These are phyloP conservation scores for Kodamaea sp. DNA, from an alignment of 1,139 yeast species.

Conservation along the genomic window DNA sequence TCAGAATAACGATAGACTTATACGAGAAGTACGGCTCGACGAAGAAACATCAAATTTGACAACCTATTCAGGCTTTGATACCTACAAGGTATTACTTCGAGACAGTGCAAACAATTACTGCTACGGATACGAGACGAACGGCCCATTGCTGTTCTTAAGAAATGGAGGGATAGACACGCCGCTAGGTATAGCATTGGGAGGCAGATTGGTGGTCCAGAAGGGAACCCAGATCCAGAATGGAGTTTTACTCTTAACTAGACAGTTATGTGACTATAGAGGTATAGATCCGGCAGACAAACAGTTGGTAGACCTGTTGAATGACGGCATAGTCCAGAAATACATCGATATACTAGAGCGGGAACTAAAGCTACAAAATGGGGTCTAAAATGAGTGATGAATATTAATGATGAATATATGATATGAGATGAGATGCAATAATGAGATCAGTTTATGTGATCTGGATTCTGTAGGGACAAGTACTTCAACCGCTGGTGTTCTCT, in stretches of 20 bases:
- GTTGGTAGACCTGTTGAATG: conserved; percentile 30
- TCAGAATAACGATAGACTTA: conserved; percentile 16
- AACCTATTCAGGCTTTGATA: conserved; percentile 11
- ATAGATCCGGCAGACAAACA: conserved; percentile 22
- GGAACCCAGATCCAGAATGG: conserved; percentile 40
- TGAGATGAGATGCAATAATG: too few relatives aligned
- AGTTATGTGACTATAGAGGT: conserved; percentile 38
- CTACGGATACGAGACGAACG: conserved; percentile 42
- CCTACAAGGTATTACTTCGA: conserved; percentile 36
- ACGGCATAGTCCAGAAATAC: conserved; percentile 36
- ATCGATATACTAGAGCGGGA: conserved; percentile 31
- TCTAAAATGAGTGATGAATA: not conserved
- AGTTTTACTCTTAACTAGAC: conserved; percentile 30
- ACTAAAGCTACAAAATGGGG: conserved; percentile 9
- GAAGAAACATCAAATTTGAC: conserved; percentile 15
- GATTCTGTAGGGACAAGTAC: too few relatives aligned
- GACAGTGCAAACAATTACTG: conserved; percentile 35
- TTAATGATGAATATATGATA: too few relatives aligned
- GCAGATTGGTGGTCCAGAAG: conserved; percentile 31
- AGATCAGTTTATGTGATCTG: too few relatives aligned
- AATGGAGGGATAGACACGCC: conserved; percentile 23
- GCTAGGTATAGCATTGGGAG: conserved; percentile 41
- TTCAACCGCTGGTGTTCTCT: conserved; percentile 32
- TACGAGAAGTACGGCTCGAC: conserved; percentile 36
- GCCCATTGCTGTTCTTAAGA: conserved; percentile 36